phyloP scores from a whole-genome alignment of 371 early-diverging fungal species.

The Mucor irregularis region DNA sequence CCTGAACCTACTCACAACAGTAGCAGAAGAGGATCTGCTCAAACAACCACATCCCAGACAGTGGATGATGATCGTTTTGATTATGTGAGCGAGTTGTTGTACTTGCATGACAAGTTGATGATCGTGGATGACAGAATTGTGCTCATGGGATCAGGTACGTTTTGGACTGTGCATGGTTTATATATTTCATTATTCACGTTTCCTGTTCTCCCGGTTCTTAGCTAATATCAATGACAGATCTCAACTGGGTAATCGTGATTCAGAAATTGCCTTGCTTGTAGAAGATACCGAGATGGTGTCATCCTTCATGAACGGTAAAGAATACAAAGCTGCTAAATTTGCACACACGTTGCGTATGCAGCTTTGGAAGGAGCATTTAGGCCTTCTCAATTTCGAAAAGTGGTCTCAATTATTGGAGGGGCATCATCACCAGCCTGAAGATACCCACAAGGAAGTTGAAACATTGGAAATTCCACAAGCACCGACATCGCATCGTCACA shows the following conservation, averaged over 20 bases:
- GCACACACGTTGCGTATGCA: slow-evolving; percentile 76
- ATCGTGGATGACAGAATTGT: slow-evolving; percentile 87
- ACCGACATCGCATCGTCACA: background rate
- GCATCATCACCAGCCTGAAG: too few relatives aligned
- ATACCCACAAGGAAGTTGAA: background rate
- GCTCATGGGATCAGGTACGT: slow-evolving; percentile 79
- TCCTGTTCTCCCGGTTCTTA: too few relatives aligned
- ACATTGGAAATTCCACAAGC: slow-evolving; percentile 10
- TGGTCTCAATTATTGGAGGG: slow-evolving; percentile 29
- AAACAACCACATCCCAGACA: background rate
- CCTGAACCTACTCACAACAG: background rate
- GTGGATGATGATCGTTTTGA: slow-evolving; percentile 35
- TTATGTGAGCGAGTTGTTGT: slow-evolving; percentile 82
- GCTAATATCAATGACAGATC: slow-evolving; percentile 68
- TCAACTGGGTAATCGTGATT: slow-evolving; percentile 85
- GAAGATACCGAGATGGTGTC: slow-evolving; percentile 74
- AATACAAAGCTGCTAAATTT: slow-evolving; percentile 72
- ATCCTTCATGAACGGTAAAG: slow-evolving; percentile 73
- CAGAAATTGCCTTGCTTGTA: slow-evolving; percentile 86
- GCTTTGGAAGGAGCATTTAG: slow-evolving; percentile 88
- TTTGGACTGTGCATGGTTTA: too few relatives aligned
- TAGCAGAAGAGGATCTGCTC: slow-evolving; percentile 15
- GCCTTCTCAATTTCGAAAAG: slow-evolving; percentile 57
- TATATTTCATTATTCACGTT: too few relatives aligned
- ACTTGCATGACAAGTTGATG: slow-evolving; percentile 92